These are phyloP conservation scores for Ceratobasidium sp. DNA, from an alignment of 1,284 basidiomycete species.

Conservation along the genomic window DNA sequence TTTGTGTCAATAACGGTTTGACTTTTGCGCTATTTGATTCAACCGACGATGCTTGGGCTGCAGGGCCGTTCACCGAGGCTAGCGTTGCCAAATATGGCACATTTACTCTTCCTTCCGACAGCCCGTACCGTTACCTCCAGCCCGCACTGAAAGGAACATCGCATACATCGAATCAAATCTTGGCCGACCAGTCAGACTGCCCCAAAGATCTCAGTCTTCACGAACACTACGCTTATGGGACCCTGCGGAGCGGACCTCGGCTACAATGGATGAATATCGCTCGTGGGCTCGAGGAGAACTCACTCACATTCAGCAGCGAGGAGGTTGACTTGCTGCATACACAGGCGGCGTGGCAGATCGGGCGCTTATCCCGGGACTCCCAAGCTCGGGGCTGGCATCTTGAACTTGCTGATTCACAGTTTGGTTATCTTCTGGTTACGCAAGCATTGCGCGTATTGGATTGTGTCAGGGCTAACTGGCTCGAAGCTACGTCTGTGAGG, in stretches of 20 bases:
- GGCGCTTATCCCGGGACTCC: background rate
- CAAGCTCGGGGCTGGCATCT: constrained; percentile 36
- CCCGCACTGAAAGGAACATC: constrained; percentile 57
- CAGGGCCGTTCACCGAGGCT: constrained; percentile 45
- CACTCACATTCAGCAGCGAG: constrained; percentile 58
- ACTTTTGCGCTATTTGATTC: constrained; percentile 52
- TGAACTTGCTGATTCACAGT: constrained; percentile 14
- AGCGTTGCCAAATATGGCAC: constrained; percentile 55
- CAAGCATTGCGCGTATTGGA: constrained; percentile 10
- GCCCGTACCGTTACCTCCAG: constrained; percentile 59
- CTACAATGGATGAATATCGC: constrained; percentile 67
- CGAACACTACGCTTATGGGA: constrained; percentile 62
- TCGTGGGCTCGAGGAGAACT: constrained; percentile 59
- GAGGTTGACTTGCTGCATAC: constrained; percentile 61
- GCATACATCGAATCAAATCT: constrained; percentile 62
- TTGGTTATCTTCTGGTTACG: constrained; percentile 13
- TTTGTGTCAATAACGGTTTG: constrained; percentile 59
- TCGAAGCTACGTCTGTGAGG: constrained; percentile 7
- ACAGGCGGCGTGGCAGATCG: constrained; percentile 57
- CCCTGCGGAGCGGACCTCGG: constrained; percentile 60
- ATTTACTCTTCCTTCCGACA: constrained; percentile 53
- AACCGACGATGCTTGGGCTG: constrained; percentile 44
- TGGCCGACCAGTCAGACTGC: constrained; percentile 62
- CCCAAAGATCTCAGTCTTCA: constrained; percentile 60
- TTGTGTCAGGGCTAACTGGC: constrained; percentile 42